These are phyloP conservation scores for Colletotrichum salicis DNA, from an alignment of 2,329 filamentous ascomycete species.

Conservation along the genomic window DNA sequence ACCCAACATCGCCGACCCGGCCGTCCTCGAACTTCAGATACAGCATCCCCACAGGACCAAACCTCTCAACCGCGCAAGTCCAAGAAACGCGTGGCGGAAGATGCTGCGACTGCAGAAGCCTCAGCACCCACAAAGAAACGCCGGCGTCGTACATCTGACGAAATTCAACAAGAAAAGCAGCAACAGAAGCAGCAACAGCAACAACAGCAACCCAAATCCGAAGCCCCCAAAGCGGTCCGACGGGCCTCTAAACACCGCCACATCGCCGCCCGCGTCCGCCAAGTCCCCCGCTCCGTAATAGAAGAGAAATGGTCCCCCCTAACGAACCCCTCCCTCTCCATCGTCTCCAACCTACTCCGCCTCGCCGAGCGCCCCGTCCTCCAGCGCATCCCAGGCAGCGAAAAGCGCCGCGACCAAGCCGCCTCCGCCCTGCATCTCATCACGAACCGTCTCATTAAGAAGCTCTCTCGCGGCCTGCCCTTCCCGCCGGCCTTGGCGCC, in stretches of 20 bases:
- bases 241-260: conserved; percentile 57
- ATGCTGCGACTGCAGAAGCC: background rate
- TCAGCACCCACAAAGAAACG: conserved; percentile 20
- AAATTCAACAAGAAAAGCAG: conserved; percentile 9
- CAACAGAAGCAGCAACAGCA: conserved; percentile 26
- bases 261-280: conserved; percentile 60
- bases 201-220: background rate
- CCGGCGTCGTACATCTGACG: conserved; percentile 20
- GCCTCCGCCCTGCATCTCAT: conserved; percentile 66
- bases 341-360: conserved; percentile 65
- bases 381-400: conserved; percentile 61
- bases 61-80: conserved; percentile 15
- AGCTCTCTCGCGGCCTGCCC: conserved; percentile 69
- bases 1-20: conserved; percentile 33
- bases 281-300: conserved; percentile 72
- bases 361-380: conserved; percentile 72
- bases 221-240: conserved; percentile 38
- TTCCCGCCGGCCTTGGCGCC: conserved; percentile 66
- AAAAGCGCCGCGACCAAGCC: conserved; percentile 62
- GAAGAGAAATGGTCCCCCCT: conserved; percentile 75
- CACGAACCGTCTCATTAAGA: conserved; percentile 65
- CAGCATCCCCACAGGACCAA: conserved; percentile 34
- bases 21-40: conserved; percentile 32
- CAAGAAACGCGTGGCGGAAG: conserved; percentile 21
- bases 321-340: conserved; percentile 62